phyloP scores from a whole-genome alignment of 2,329 filamentous ascomycete species.

The Venturia oleaginea region DNA sequence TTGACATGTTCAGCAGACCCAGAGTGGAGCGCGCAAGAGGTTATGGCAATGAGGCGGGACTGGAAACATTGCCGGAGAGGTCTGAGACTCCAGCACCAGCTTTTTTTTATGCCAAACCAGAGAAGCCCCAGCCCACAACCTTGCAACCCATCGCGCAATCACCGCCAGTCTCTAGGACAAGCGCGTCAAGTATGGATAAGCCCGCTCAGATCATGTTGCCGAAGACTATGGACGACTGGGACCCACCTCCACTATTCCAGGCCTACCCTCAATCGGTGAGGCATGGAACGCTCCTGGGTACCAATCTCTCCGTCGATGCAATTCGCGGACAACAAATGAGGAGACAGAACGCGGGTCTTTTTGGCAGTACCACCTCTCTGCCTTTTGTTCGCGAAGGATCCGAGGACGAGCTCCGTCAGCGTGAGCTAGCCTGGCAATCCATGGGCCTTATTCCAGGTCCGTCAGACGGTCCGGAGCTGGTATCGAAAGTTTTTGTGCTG shows the following conservation, averaged over 20 bases:
- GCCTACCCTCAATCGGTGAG: slow-evolving; percentile 78
- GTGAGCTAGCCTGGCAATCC: background rate
- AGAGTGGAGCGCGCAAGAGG: slow-evolving; percentile 40
- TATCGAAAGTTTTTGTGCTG: slow-evolving; percentile 63
- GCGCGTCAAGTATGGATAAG: background rate
- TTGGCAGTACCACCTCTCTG: slow-evolving; percentile 13
- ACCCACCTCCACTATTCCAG: slow-evolving; percentile 67
- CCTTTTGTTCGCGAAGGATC: slow-evolving; percentile 6
- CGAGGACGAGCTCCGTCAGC: background rate
- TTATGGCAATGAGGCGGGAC: slow-evolving; percentile 33
- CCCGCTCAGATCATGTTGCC: background rate
- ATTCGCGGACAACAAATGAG: slow-evolving; percentile 6
- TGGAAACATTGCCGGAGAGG: slow-evolving; percentile 17
- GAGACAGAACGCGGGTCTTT: slow-evolving; percentile 6
- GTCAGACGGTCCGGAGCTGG: slow-evolving; percentile 50
- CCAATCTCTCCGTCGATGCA: slow-evolving; percentile 55
- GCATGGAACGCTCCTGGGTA: slow-evolving; percentile 60
- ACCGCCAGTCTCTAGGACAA: slow-evolving; percentile 3
- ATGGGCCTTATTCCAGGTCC: background rate
- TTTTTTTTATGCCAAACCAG: background rate
- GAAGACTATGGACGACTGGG: slow-evolving; percentile 29
- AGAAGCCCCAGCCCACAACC: background rate
- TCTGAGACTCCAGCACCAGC: slow-evolving; percentile 7
- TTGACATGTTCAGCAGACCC: slow-evolving; percentile 40
- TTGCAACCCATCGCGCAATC: slow-evolving; percentile 2